phyloP scores from a whole-genome alignment of 78 protist genomes.

The Salpingoeca rosetta region DNA sequence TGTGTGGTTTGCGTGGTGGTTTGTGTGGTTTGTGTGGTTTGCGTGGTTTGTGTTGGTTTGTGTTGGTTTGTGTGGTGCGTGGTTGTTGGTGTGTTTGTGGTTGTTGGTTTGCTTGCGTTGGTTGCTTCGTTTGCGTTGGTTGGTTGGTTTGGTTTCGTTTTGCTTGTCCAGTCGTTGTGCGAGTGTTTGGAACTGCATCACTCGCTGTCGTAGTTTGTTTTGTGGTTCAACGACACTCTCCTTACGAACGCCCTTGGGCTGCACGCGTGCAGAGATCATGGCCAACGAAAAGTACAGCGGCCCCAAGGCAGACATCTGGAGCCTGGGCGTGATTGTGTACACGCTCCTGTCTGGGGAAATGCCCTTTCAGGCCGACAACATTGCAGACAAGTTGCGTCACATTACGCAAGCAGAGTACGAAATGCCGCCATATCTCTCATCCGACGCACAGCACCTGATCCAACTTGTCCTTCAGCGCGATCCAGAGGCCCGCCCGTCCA shows the following conservation, averaged over 20 bases:
- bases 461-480: not conserved
- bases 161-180: no score
- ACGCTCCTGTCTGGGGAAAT: constrained; percentile 75
- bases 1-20: no score
- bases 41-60: not conserved
- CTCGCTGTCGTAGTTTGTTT: no score
- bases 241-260: no score
- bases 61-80: no score
- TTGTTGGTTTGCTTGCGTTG: no score
- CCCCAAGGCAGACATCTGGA: constrained; percentile 53
- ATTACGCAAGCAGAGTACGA: not conserved
- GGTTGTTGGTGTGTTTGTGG: not conserved
- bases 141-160: no score
- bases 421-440: not conserved
- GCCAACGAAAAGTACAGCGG: constrained; percentile 24
- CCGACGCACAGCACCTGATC: not conserved
- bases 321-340: constrained; percentile 50
- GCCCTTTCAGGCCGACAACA: constrained; percentile 83
- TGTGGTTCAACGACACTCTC: no score
- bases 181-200: no score
- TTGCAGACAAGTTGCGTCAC: constrained; percentile 3
- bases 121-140: no score
- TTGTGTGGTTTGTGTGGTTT: no score
- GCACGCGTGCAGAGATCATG: constrained; percentile 1
- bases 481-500: no score